A percentile compares a stretch with the other conserved stretches of the same genome.
These are phyloP conservation scores for Actinomortierella wolfii DNA, from an alignment of 371 early-diverging fungal species.

Conservation along the genomic window DNA sequence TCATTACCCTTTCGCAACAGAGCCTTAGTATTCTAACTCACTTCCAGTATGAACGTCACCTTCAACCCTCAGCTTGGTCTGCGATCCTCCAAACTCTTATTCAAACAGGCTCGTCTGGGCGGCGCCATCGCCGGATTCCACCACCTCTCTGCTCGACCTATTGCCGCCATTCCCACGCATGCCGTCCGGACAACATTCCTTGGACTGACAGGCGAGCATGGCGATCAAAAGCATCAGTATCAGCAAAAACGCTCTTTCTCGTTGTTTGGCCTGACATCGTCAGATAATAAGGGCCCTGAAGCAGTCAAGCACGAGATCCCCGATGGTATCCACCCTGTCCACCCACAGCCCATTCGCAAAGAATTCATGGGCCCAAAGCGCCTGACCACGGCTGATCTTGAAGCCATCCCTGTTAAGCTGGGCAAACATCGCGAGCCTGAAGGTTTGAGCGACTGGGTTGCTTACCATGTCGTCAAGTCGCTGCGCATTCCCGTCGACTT, in stretches of 20 bases:
- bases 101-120: no score
- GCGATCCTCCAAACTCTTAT: no score
- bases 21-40: no score
- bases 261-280: conserved; percentile 5
- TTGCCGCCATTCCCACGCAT: no score
- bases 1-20: no score
- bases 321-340: conserved; percentile 47
- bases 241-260: conserved; percentile 28
- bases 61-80: no score
- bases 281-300: conserved; percentile 16
- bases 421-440: conserved; percentile 67
- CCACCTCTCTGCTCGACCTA: no score
- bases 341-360: conserved; percentile 73
- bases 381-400: conserved; percentile 62
- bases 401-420: conserved; percentile 64
- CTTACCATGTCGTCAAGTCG: conserved; percentile 69
- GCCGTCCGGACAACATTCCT: no score
- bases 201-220: no score
- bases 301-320: conserved; percentile 47
- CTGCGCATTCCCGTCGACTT: conserved; percentile 76
- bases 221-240: not conserved
- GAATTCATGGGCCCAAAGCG: conserved; percentile 60
- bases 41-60: no score
- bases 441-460: conserved; percentile 66
- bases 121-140: no score